Conservation (phyloP, 2,329 filamentous ascomycete species). For the Penicillium sp. region DNA sequence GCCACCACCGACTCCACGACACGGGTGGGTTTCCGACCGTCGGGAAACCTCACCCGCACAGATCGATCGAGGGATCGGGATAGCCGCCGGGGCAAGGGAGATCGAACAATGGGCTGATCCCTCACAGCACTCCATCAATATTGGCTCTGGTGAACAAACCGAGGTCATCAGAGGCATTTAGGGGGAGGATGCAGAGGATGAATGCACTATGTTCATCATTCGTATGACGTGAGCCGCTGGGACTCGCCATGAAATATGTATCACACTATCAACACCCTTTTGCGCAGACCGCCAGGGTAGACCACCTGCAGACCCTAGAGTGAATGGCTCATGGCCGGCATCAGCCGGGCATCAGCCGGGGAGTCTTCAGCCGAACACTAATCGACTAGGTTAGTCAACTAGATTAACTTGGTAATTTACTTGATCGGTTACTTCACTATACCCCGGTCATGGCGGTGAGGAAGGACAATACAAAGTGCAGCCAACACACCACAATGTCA, state of each 20-base stretch:
- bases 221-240: background rate
- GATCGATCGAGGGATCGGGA: background rate
- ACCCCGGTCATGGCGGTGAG: background rate
- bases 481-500: background rate
- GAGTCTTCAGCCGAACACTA: conserved; percentile 9
- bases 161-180: background rate
- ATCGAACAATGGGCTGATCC: background rate
- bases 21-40: background rate
- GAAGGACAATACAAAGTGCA: background rate
- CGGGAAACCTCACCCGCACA: background rate
- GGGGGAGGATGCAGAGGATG: background rate
- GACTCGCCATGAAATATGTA: background rate
- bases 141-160: background rate
- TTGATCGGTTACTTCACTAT: too few species aligned
- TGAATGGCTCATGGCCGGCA: background rate
- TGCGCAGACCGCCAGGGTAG: conserved; percentile 4
- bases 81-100: background rate
- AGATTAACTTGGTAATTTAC: too few species aligned
- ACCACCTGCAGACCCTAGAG: background rate
- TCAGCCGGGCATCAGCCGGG: conserved; percentile 11
- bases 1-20: background rate
- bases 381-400: background rate
- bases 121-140: background rate
- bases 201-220: background rate
- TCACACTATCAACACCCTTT: background rate